phyloP scores from a whole-genome alignment of 257 asterid genomes.

The Solanum etuberosum region DNA sequence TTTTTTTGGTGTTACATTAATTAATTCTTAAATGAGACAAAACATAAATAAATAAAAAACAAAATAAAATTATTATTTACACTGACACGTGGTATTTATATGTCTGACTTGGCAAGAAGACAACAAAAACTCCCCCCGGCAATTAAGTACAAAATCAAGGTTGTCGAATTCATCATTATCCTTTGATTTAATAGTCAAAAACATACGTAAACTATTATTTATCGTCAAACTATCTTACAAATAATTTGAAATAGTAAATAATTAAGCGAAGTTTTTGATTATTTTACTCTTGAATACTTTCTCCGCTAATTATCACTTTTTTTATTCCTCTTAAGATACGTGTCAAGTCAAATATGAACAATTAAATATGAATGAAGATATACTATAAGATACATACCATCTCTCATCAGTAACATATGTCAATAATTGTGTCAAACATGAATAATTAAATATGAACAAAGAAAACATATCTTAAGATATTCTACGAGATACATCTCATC shows the following conservation, averaged over 20 bases:
- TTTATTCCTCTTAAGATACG: not conserved
- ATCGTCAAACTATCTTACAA: no score
- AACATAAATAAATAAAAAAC: not conserved
- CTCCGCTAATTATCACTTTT: no score
- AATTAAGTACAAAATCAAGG: not conserved
- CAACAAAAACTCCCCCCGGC: not conserved
- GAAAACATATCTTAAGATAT: rapidly evolving
- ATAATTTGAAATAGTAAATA: not conserved
- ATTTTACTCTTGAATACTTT: not conserved
- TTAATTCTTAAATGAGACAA: not conserved
- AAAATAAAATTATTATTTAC: not conserved
- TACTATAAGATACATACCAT: rapidly evolving
- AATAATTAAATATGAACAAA: rapidly evolving
- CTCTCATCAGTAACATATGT: rapidly evolving
- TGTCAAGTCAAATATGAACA: rapidly evolving
- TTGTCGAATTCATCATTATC: not conserved
- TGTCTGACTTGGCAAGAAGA: not conserved
- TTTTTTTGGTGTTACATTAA: not conserved
- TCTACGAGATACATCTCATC: no score
- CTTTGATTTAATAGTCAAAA: not conserved
- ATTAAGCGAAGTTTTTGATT: not conserved
- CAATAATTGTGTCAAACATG: rapidly evolving
- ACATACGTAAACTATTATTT: not conserved
- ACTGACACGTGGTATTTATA: not conserved
- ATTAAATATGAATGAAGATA: no score